These are phyloP conservation scores for Volutella citrinella DNA, from an alignment of 2,329 filamentous ascomycete species.

Conservation along the genomic window DNA sequence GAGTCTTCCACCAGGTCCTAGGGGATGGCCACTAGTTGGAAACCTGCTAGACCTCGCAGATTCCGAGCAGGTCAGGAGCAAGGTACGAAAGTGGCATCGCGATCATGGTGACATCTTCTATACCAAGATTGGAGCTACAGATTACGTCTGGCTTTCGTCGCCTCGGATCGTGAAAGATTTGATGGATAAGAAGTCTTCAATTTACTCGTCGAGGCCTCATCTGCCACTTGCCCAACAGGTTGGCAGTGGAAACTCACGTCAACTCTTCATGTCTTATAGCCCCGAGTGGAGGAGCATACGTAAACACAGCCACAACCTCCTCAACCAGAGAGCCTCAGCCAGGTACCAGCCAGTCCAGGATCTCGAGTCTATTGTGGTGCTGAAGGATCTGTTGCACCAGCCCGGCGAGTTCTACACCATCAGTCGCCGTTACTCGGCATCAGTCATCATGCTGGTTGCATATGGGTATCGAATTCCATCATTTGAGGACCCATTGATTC, in stretches of 20 bases:
- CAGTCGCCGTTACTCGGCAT: conserved; percentile 17
- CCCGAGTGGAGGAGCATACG: conserved; percentile 9
- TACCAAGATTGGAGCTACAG: conserved; percentile 13
- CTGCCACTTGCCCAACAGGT: conserved; percentile 11
- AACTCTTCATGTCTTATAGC: conserved; percentile 14
- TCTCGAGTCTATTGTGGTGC: conserved; percentile 16
- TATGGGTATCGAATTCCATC: conserved; percentile 15
- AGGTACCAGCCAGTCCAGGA: conserved; percentile 16
- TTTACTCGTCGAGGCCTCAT: conserved; percentile 11
- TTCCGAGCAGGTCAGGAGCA: conserved; percentile 5
- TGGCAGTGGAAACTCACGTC: conserved; percentile 7
- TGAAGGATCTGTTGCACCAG: conserved; percentile 6
- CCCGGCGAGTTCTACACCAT: conserved; percentile 16
- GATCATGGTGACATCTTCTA: conserved; percentile 12
- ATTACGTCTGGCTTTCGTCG: conserved; percentile 13
- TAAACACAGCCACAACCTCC: conserved; percentile 10
- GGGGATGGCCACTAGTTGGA: conserved; percentile 8
- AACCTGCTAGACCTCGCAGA: conserved; percentile 8
- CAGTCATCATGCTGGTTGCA: conserved; percentile 17
- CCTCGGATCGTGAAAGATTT: conserved; percentile 13
- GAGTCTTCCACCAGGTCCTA: conserved; percentile 8
- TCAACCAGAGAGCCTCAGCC: conserved; percentile 12
- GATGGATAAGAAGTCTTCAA: conserved; percentile 13
- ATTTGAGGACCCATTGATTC: conserved; percentile 17
- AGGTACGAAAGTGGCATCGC: conserved; percentile 9